A percentile compares a stretch with the other conserved stretches of the same genome.
Evolutionary conservation across 805 yeast species (phyloP).

Genomic region (Candida coleopterorum): DNA sequence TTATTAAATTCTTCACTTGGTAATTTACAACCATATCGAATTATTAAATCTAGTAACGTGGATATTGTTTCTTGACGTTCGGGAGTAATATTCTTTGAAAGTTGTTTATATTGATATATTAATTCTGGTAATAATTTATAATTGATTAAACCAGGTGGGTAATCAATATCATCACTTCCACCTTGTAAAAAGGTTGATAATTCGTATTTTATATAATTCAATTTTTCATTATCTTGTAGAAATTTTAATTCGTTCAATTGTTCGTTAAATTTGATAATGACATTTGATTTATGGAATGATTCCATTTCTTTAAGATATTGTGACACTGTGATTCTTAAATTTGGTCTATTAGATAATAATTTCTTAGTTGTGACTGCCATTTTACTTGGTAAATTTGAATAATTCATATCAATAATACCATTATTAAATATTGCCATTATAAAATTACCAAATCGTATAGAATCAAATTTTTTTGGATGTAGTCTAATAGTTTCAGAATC

Average conservation of each 20-base stretch:
- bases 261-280: slow-evolving; percentile 48
- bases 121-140: slow-evolving; percentile 70
- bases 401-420: neutral
- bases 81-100: slow-evolving; percentile 18
- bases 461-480: slow-evolving; percentile 49
- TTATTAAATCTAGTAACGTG: slow-evolving; percentile 36
- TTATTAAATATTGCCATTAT: slow-evolving; percentile 29
- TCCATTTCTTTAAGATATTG: slow-evolving; percentile 24
- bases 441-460: slow-evolving; percentile 59
- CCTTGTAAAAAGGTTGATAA: slow-evolving; percentile 21
- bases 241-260: slow-evolving; percentile 54
- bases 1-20: slow-evolving; percentile 32
- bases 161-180: slow-evolving; percentile 12
- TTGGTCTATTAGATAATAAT: slow-evolving; percentile 30
- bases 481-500: slow-evolving; percentile 41
- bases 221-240: slow-evolving; percentile 49
- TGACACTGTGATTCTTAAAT: slow-evolving; percentile 29
- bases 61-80: slow-evolving; percentile 35
- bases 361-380: slow-evolving; percentile 15
- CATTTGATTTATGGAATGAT: slow-evolving; percentile 29
- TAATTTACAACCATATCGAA: slow-evolving; percentile 29
- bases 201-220: slow-evolving; percentile 34
- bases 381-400: slow-evolving; percentile 5
- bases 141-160: slow-evolving; percentile 53
- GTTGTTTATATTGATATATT: slow-evolving; percentile 35